Percentiles rank a stretch among this genome's conserved stretches.
Evolutionary conservation across 75 land plant species (phyloP).

Genomic region (Pinus taeda): DNA sequence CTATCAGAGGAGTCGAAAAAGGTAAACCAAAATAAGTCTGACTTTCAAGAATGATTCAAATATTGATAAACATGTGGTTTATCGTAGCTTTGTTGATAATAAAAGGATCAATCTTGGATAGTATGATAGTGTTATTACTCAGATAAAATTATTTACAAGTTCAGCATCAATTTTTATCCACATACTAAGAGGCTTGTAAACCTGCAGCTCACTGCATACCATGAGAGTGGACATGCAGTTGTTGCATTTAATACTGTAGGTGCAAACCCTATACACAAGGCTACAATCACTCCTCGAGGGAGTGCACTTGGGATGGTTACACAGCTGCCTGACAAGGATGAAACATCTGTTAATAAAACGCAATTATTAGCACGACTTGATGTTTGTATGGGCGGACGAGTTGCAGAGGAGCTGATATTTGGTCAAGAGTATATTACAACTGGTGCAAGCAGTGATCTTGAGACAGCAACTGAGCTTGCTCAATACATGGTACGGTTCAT

Average conservation of each 20-base stretch:
- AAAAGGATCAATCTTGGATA: background rate
- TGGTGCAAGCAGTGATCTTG: constrained; percentile 94
- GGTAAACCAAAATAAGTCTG: constrained; percentile 31
- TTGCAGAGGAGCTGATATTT: constrained; percentile 97
- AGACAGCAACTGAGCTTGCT: constrained; percentile 94
- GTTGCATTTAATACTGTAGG: constrained; percentile 95
- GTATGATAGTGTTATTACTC: background rate
- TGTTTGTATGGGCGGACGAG: constrained; percentile 99
- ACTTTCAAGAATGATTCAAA: background rate
- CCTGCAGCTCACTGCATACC: constrained; percentile 95
- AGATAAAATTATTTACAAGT: background rate
- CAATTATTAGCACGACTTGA: constrained; percentile 96
- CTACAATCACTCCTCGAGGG: constrained; percentile 97
- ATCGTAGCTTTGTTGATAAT: background rate
- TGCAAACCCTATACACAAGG: constrained; percentile 96
- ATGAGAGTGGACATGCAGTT: constrained; percentile 99
- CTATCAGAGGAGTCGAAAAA: constrained; percentile 95
- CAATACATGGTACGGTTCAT: constrained; percentile 79
- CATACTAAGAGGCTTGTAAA: background rate
- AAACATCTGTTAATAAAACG: constrained; percentile 90
- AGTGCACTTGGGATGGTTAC: constrained; percentile 96
- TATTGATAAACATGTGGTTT: background rate
- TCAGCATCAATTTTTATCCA: background rate
- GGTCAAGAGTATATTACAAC: constrained; percentile 91
- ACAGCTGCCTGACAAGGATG: constrained; percentile 94